Evolutionary conservation across 192 early-diverging fungal genomes (phyloP), one percentile per base, ranked within the genome.

Genomic region (Coemansia sp.): DNA sequence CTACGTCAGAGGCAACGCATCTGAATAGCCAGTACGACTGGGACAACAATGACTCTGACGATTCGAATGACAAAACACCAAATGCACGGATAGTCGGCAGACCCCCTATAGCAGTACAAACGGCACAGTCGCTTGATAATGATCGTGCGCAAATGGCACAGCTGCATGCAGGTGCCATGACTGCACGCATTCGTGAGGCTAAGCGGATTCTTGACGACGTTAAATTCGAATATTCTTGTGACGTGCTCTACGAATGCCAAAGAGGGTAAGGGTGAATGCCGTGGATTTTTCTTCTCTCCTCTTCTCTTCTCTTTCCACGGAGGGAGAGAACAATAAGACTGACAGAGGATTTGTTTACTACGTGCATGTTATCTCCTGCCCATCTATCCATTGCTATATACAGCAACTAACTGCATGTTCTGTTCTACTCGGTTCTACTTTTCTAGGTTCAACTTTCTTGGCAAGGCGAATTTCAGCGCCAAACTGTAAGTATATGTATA

Each of bases 201-300:
- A 71, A 58, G 23, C 51, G 66, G 26, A 58, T 82, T 21, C 62
- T 82, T 13, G 75, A 82, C 48, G 75, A 76, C 52, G 16, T 7
- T 13, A 39, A 61, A 15, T 82, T 61, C 59, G 79, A 82, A 39
- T 82, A 77, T 49, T 55, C 68, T 1, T 77, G 79, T 63, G 79
- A 82, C 25, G 74, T 70, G 8, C 55, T 82, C 37, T 73, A 68
- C 21, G 79, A 82, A 52, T 77, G 79, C 49, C 79, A 82, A 52
- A 67, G 79, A 49, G 79, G 79, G 78, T 81, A 75, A 60, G 69
- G n/a, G n/a, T n/a, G n/a, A n/a, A n/a, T n/a, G n/a, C n/a, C n/a
- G n/a, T n/a, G n/a, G n/a, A n/a, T n/a, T n/a, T n/a, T n/a, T n/a
- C n/a, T n/a, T n/a, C n/a, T n/a, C n/a, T n/a, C n/a, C n/a, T n/a